These are phyloP conservation scores for Fusarium circinatum DNA, from an alignment of 2,329 filamentous ascomycete genomes.

Conservation along the genomic window DNA sequence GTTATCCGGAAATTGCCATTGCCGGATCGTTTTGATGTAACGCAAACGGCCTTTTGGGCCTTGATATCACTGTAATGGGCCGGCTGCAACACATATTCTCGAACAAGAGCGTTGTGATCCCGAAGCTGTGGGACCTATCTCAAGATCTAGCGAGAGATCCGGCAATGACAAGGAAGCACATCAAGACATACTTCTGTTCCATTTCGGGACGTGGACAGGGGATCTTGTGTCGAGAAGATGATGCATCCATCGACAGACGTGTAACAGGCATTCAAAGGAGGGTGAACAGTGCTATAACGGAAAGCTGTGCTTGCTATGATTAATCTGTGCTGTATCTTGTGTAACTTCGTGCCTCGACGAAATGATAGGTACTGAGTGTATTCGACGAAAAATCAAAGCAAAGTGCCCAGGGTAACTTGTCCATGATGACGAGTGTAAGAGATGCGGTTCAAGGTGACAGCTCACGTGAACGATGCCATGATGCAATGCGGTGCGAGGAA, in stretches of 20 bases:
- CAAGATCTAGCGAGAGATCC: constrained; percentile 36
- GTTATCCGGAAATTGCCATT: constrained; percentile 22
- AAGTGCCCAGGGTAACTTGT: neutral
- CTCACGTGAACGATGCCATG: neutral
- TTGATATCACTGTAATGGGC: constrained; percentile 9
- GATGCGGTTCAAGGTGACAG: neutral
- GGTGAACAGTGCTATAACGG: neutral
- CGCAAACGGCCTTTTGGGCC: constrained; percentile 34
- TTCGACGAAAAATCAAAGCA: neutral
- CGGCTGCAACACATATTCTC: constrained; percentile 17
- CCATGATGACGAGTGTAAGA: neutral
- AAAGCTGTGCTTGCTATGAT: neutral
- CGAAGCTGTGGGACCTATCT: constrained; percentile 25
- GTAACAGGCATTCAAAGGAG: neutral
- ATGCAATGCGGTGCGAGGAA: neutral
- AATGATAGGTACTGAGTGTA: neutral
- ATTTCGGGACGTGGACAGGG: neutral
- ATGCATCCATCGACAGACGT: neutral
- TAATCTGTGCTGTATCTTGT: neutral
- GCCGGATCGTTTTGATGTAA: constrained; percentile 20
- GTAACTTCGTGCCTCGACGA: neutral
- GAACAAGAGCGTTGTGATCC: constrained; percentile 24
- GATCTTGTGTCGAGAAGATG: neutral
- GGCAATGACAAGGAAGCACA: constrained; percentile 1
- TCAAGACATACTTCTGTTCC: neutral